Base-by-base conservation (phyloP, 169 alveolate genomes). In the Babesia sp. region DNA sequence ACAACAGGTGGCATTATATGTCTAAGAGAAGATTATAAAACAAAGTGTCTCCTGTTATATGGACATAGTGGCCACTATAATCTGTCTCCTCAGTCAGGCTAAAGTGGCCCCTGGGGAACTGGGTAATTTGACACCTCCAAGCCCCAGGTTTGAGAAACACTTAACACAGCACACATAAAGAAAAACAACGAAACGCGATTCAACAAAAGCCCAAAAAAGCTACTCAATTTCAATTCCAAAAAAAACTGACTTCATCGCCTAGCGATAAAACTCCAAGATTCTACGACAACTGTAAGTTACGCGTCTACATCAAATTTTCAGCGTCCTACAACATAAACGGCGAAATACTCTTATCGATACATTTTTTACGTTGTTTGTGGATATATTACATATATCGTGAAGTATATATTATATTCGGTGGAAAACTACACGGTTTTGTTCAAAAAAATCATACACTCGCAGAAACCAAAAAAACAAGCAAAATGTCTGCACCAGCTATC, bases 401-500 rank as follows among this genome's bases (percentile, higher is more conserved):
- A n/a, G n/a, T n/a, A n/a, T n/a, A n/a, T n/a, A n/a, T n/a, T n/a
- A n/a, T n/a, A n/a, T n/a, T n/a, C n/a, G n/a, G n/a, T n/a, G n/a
- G n/a, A n/a, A n/a, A n/a, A n/a, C n/a, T n/a, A n/a, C n/a, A n/a
- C n/a, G n/a, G n/a, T n/a, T n/a, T n/a, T 58, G 12, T 20, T 20
- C 68, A 28, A 8, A 12, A 33, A 29, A 42, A 33, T 69, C 54
- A 51, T 69, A 20, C 20, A 31, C 22, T 16, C 22, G 67, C 67
- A 57, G 67, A 7, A 8, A 11, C 26, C 8, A 14, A 7, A 57
- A 6, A 24, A 57, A 4, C 11, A 42, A 5, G 31, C 55, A 79
- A 79, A 58, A 79, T 70, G 84, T 26, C 74, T 39, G 41, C 84
- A 33, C 93, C 92, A 22, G 95, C 94, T 22, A 94, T 95, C 54